These are phyloP conservation scores for Rhizopus arrhizus DNA, from an alignment of 371 early-diverging fungal species.

Conservation along the genomic window DNA sequence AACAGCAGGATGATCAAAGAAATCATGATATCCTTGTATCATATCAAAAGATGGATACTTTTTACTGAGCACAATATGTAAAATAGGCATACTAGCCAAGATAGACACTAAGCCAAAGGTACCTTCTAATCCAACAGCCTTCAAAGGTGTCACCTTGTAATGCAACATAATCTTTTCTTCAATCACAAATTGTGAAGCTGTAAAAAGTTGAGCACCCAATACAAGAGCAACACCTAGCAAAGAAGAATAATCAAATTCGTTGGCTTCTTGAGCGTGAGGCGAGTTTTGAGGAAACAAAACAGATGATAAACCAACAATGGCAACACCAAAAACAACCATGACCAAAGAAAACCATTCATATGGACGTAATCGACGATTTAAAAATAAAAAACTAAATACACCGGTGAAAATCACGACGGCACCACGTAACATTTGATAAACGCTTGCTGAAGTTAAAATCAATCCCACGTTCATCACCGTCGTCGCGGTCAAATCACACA, in stretches of 20 bases:
- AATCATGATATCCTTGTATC: constrained; percentile 72
- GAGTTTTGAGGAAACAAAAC: constrained; percentile 52
- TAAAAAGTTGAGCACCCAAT: constrained; percentile 88
- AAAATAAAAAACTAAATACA: constrained; percentile 80
- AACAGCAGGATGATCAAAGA: constrained; percentile 65
- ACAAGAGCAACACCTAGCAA: constrained; percentile 81
- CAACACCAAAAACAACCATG: constrained; percentile 81
- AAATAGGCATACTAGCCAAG: constrained; percentile 70
- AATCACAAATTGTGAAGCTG: constrained; percentile 91
- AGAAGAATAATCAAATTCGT: constrained; percentile 34
- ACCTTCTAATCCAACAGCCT: constrained; percentile 94
- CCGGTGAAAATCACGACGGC: constrained; percentile 94
- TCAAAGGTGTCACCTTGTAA: constrained; percentile 81
- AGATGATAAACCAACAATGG: constrained; percentile 83
- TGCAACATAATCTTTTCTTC: constrained; percentile 89
- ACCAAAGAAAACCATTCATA: constrained; percentile 84
- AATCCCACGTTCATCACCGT: constrained; percentile 96
- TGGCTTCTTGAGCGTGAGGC: constrained; percentile 19
- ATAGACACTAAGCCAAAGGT: constrained; percentile 83
- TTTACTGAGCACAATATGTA: constrained; percentile 72
- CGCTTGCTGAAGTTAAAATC: constrained; percentile 86
- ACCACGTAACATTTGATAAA: constrained; percentile 97
- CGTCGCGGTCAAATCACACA: constrained; percentile 91
- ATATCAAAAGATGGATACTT: constrained; percentile 78
- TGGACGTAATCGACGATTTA: constrained; percentile 71